Evolutionary conservation across 768 basidiomycete genomes (phyloP), one percentile per base, ranked within the genome.

Genomic region (Suillus alpinus): DNA sequence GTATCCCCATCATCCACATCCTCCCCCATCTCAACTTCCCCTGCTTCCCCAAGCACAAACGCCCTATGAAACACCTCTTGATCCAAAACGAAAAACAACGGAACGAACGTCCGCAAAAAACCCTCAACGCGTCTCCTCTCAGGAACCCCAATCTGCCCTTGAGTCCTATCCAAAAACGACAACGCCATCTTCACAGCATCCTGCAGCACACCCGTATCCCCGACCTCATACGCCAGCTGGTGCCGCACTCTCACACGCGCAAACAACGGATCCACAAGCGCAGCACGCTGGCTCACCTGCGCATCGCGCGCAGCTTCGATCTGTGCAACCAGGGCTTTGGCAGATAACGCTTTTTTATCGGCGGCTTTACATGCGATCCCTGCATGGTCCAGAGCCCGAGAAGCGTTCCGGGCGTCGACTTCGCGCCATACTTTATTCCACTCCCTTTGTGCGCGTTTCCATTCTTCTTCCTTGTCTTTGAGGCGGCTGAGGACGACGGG

Each of bases 401-500:
- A 84, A 70, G 92, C 98, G 76, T 98, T 98, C 67, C 92, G 83
- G 31, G 92, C 92, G 67, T 98, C 94, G 32, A 96, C 93, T 76
- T 97, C 96, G 56, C 95, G 79, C 97, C 97, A 99, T 56, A 98
- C 91, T 73, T 96, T 92, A 77, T 98, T 98, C 97, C 97, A 99
- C 76, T 97, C 97, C 57, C 94, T 76, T 72, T 97, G 94, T 18
- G 94, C 96, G 23, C 94, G 83, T 76, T 95, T 97, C 97, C 97
- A 99, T 71, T 98, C 96, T 62, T 94, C 94, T 71, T 98, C 96
- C 76, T 98, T 98, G 74, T 91, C 89, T 77, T 97, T 97, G 61
- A 99, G 77, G 6, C 97, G 85, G 51, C 83, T 78, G 8, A 99
- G 81, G 1, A 99, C 93, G 57, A 98, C 86, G 0, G 97, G 95